phyloP scores from a whole-genome alignment of 2,329 filamentous ascomycete species.

The Ceratocystis variospora region DNA sequence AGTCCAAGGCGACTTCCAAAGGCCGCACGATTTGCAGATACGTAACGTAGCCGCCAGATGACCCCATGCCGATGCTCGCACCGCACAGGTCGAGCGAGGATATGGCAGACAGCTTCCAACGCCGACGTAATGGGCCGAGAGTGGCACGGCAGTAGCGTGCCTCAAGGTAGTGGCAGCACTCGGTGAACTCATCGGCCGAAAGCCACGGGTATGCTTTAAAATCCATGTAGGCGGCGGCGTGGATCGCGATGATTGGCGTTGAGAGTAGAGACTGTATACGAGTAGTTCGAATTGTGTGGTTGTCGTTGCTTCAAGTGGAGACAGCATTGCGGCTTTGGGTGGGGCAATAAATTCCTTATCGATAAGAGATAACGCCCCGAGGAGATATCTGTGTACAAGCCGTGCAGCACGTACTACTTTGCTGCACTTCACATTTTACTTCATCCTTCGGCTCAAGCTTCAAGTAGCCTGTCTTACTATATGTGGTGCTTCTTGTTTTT shows the following conservation, averaged over 20 bases:
- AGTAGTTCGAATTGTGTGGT: not conserved
- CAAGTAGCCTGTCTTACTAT: not conserved
- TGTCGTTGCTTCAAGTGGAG: not conserved
- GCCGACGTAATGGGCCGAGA: constrained; percentile 39
- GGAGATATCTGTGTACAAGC: not conserved
- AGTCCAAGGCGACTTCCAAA: constrained; percentile 33
- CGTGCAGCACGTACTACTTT: not conserved
- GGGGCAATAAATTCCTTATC: not conserved
- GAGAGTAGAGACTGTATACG: not conserved
- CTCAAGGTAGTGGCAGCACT: constrained; percentile 50
- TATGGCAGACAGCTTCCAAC: constrained; percentile 42
- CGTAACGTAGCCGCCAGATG: constrained; percentile 31
- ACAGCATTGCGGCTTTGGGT: not conserved
- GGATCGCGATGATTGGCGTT: not conserved
- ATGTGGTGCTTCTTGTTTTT: not conserved
- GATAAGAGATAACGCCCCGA: not conserved
- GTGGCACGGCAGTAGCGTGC: constrained; percentile 44
- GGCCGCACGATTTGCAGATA: constrained; percentile 45
- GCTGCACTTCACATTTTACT: not conserved
- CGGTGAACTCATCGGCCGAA: constrained; percentile 46
- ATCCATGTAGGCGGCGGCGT: constrained; percentile 24
- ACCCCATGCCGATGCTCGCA: constrained; percentile 25
- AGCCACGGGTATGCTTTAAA: constrained; percentile 49
- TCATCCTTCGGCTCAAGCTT: not conserved
- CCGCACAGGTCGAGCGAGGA: constrained; percentile 37